phyloP scores from a whole-genome alignment of 192 early-diverging fungal species.

The Pilobolus umbonatus region DNA sequence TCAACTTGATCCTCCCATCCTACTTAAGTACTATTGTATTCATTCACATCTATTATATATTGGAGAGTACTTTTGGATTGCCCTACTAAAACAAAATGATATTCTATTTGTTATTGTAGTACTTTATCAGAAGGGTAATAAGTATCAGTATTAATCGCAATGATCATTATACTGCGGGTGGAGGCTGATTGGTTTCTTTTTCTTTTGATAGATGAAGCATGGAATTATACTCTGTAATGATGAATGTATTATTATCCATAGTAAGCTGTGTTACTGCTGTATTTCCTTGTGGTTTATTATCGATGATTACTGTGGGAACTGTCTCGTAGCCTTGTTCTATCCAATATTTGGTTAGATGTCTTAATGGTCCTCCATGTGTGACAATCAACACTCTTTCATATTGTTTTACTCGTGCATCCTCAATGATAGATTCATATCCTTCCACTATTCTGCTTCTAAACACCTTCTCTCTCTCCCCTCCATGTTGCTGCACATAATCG shows the following conservation, averaged over 20 bases:
- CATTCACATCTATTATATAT: too few species aligned
- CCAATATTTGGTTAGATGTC: slow-evolving; percentile 6
- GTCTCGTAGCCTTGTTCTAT: background rate
- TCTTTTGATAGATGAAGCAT: slow-evolving; percentile 4
- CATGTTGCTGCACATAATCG: slow-evolving; percentile 2
- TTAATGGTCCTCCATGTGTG: slow-evolving; percentile 26
- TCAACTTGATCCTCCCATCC: too few species aligned
- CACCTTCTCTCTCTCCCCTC: slow-evolving; percentile 16
- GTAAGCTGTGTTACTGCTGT: slow-evolving; percentile 6
- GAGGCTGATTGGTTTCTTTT: background rate
- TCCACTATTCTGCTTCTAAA: slow-evolving; percentile 4
- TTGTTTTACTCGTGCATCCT: slow-evolving; percentile 6
- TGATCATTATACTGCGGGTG: slow-evolving; percentile 3
- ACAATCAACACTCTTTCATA: slow-evolving; percentile 20
- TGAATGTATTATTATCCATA: background rate
- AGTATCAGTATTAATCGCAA: background rate
- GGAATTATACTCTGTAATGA: slow-evolving; percentile 9
- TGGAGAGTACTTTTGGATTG: too few species aligned
- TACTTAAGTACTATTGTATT: too few species aligned
- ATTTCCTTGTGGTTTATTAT: background rate
- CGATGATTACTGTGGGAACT: background rate
- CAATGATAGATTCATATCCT: slow-evolving; percentile 8
- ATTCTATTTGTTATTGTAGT: too few species aligned
- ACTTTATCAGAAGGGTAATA: too few species aligned
- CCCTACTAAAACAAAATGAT: too few species aligned